Percentiles rank a stretch among this genome's conserved stretches.
Evolutionary conservation across 139 green algal genomes (phyloP).

Genomic region (Coccomyxa sp.): DNA sequence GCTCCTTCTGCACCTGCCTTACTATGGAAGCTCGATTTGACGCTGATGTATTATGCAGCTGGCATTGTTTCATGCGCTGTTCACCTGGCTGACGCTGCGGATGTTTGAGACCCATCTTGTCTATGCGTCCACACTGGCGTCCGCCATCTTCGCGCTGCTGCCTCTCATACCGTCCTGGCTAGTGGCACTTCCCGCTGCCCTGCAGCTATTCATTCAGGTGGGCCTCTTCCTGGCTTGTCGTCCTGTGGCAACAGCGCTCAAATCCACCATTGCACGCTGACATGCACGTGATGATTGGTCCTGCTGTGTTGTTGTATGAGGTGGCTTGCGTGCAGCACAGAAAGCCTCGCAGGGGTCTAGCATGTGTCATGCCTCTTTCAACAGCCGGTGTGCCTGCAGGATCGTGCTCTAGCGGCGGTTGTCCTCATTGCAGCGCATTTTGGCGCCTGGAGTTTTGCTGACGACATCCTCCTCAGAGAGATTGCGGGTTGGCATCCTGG

Average conservation of each 20-base stretch:
- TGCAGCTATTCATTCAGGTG: constrained; percentile 48
- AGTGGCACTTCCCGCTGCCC: constrained; percentile 44
- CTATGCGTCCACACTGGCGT: constrained; percentile 33
- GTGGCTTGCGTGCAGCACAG: too few relatives aligned
- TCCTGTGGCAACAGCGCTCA: too few relatives aligned
- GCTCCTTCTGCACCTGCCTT: neutral
- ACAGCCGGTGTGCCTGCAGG: constrained; percentile 1
- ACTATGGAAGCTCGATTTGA: neutral
- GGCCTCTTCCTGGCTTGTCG: neutral
- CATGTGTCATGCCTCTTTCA: too few relatives aligned
- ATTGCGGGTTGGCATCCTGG: constrained; percentile 26
- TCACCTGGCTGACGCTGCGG: constrained; percentile 55
- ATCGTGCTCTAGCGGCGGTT: constrained; percentile 10
- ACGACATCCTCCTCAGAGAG: constrained; percentile 53
- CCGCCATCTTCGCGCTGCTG: constrained; percentile 42
- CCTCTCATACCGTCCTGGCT: constrained; percentile 53
- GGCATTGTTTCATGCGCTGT: constrained; percentile 52
- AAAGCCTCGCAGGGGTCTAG: too few relatives aligned
- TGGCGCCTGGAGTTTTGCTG: constrained; percentile 41
- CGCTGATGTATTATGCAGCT: constrained; percentile 42
- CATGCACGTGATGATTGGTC: neutral
- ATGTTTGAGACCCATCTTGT: constrained; percentile 42
- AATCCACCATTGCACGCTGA: neutral
- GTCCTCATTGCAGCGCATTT: constrained; percentile 40
- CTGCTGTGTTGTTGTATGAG: neutral